Conservation (phyloP, 106 monocot species). For the Acorus gramineus region DNA sequence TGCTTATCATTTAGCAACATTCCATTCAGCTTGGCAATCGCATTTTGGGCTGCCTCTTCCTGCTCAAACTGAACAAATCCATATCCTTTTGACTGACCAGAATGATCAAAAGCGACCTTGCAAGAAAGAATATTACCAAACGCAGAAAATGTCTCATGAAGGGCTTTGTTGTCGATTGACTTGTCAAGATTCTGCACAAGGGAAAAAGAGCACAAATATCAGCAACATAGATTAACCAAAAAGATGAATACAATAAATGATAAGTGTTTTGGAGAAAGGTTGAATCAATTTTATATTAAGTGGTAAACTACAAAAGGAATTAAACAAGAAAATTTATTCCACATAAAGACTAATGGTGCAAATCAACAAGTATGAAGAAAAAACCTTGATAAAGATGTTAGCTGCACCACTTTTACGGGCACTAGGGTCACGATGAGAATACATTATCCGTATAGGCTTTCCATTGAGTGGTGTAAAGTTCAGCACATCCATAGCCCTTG, state of each 20-base stretch:
- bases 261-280: not conserved
- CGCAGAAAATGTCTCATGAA: slow-evolving; percentile 62
- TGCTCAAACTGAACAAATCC: slow-evolving; percentile 72
- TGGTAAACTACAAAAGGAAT: not conserved
- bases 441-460: slow-evolving; percentile 83
- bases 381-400: slow-evolving; percentile 93
- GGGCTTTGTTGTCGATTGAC: slow-evolving; percentile 73
- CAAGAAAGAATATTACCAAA: slow-evolving; percentile 54
- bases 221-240: not conserved
- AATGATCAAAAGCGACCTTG: slow-evolving; percentile 6
- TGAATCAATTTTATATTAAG: not conserved
- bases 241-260: not conserved
- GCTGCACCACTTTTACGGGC: slow-evolving; percentile 69
- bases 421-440: slow-evolving; percentile 90
- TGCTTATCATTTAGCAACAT: slow-evolving; percentile 65
- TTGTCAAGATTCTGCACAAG: slow-evolving; percentile 77
- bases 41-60: slow-evolving; percentile 55
- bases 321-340: not conserved
- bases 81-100: slow-evolving; percentile 72
- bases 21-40: slow-evolving; percentile 58
- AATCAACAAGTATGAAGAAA: not conserved
- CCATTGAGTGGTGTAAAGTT: slow-evolving; percentile 71
- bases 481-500: slow-evolving; percentile 65
- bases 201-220: not conserved
- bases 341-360: too few relatives aligned